Base-by-base conservation (phyloP, 2,329 filamentous ascomycete genomes). In the Nigrospora osmanthi region DNA sequence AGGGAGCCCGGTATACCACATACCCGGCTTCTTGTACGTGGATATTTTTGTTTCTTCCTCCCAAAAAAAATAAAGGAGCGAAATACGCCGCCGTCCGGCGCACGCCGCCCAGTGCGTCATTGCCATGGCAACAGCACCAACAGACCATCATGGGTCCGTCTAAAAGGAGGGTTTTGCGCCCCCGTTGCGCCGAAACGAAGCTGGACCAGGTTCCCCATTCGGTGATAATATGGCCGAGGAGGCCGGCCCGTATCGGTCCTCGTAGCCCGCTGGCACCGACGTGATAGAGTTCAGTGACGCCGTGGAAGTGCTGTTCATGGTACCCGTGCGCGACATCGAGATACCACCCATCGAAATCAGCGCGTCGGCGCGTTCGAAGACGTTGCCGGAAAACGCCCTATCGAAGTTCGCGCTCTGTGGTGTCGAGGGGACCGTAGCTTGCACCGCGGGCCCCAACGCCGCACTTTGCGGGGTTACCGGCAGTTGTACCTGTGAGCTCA, bases 381-480 rank as follows among this genome's bases (percentile, higher is more conserved):
- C 74, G 51, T 78, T 71, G 11, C 77, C 75, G 2, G 70, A 67
- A 48, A 81, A 80, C 1, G 73, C 70, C 14, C 67, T 65, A 9
- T 71, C 70, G 55, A 81, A 80, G 1, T 75, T 76, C 2, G 67
- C 72, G 48, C 70, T 78, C 57, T 80, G 72, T 11, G 81, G 80
- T 0, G 81, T 87, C 3, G 78, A 87, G 4, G 88, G 86, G 11
- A 95, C 83, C 0, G 89, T 96, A 1, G 90, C 89, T 64, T 95
- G 89, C 44, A 89, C 87, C 16, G 90, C 90, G 6, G 90, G 89
- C 1, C 90, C 91, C 6, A 96, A 73, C 2, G 90, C 90, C 14
- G 89, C 90, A 55, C 87, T 93, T 49, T 95, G 77, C 9, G 91
- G 90, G 1, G 90, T 96, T 57, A 93, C 89, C 10, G 90, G 89